Conservation (phyloP, 2,329 filamentous ascomycete genomes). For the Fusarium brachygibbosum region DNA sequence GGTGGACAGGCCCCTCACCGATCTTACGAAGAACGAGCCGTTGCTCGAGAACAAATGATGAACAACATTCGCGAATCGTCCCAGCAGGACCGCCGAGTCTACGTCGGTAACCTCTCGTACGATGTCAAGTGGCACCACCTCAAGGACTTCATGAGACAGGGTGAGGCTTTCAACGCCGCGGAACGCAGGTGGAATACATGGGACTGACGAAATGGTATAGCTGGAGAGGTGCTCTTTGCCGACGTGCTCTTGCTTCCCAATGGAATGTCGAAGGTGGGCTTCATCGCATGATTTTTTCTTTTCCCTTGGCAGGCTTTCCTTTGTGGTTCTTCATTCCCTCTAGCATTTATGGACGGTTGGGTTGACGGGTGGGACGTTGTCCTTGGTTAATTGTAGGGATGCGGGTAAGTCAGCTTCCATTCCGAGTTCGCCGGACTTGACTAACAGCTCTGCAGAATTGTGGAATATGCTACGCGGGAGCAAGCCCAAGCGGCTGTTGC, state of each 20-base stretch:
- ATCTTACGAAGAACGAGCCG: conserved; percentile 85
- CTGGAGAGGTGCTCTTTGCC: conserved; percentile 99
- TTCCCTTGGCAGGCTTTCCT: conserved; percentile 80
- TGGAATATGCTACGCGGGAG: conserved; percentile 99
- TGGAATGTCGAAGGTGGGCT: conserved; percentile 99
- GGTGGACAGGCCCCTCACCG: conserved; percentile 74
- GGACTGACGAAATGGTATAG: conserved; percentile 68
- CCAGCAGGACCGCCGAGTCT: conserved; percentile 98
- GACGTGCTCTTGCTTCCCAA: conserved; percentile 99
- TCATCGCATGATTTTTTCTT: conserved; percentile 83
- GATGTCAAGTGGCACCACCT: conserved; percentile 99
- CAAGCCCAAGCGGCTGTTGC: conserved; percentile 98
- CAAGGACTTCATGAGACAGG: conserved; percentile 99
- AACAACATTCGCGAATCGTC: conserved; percentile 92
- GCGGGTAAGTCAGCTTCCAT: conserved; percentile 81
- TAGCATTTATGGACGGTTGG: conserved; percentile 88
- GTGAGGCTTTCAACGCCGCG: conserved; percentile 68
- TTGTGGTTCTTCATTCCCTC: conserved; percentile 75
- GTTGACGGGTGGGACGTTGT: conserved; percentile 98
- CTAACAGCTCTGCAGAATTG: conserved; percentile 78
- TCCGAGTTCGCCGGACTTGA: not conserved
- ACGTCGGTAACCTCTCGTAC: conserved; percentile 98
- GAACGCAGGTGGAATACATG: conserved; percentile 47
- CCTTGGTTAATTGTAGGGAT: conserved; percentile 96
- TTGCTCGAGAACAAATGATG: conserved; percentile 96